A percentile compares a stretch with the other conserved stretches of the same genome.
These are phyloP conservation scores for Phytopythium litorale DNA, from an alignment of 352 stramenopile species.

Conservation along the genomic window DNA sequence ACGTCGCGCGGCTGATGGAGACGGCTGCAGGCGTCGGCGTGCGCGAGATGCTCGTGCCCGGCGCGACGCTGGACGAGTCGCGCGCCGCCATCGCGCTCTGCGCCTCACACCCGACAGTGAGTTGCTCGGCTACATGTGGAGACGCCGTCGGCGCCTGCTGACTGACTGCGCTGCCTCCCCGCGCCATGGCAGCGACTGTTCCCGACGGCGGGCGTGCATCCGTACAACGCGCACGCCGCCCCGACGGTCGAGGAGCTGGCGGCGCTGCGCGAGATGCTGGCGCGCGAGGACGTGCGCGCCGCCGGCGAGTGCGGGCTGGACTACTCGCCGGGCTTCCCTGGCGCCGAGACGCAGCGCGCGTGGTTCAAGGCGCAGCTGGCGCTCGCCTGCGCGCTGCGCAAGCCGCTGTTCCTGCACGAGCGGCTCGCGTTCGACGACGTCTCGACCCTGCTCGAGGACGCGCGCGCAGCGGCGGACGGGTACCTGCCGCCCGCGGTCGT, in stretches of 20 bases:
- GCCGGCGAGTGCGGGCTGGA: slow-evolving; percentile 83
- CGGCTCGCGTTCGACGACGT: slow-evolving; percentile 76
- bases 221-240: slow-evolving; percentile 56
- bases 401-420: slow-evolving; percentile 84
- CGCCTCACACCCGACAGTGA: slow-evolving; percentile 31
- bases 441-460: slow-evolving; percentile 58
- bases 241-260: slow-evolving; percentile 32
- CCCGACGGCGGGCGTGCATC: slow-evolving; percentile 72
- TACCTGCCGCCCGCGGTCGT: slow-evolving; percentile 68
- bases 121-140: neutral
- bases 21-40: slow-evolving; percentile 37
- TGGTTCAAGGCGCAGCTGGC: slow-evolving; percentile 68
- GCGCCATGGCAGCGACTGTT: slow-evolving; percentile 30
- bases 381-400: slow-evolving; percentile 57
- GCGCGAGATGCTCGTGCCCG: slow-evolving; percentile 71
- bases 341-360: slow-evolving; percentile 34
- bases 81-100: slow-evolving; percentile 52
- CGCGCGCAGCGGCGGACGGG: slow-evolving; percentile 23
- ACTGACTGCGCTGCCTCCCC: neutral
- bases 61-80: slow-evolving; percentile 66
- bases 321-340: slow-evolving; percentile 62
- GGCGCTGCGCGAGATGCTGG: slow-evolving; percentile 26
- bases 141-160: neutral
- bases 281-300: slow-evolving; percentile 30
- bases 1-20: slow-evolving; percentile 37